Evolutionary conservation across 2,329 filamentous ascomycete species (phyloP).

Genomic region (Knufia petricola): DNA sequence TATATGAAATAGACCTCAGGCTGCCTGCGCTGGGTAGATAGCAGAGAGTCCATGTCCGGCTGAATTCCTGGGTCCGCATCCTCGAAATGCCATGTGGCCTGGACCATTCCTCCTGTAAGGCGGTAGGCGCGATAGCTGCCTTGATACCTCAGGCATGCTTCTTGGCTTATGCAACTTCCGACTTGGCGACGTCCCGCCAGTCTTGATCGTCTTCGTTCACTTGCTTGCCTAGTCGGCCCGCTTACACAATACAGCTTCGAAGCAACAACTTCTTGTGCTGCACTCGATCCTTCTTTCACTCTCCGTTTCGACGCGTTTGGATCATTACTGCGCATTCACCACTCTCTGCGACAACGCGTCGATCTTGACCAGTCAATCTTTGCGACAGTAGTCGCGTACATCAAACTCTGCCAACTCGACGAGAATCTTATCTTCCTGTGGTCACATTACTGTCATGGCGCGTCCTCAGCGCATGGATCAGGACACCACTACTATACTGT

Average conservation of each 20-base stretch:
- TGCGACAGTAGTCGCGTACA: too few relatives aligned
- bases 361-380: not conserved
- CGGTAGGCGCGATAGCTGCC: too few relatives aligned
- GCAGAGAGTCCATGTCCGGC: not conserved
- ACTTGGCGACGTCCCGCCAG: too few relatives aligned
- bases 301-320: too few relatives aligned
- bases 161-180: not conserved
- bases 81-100: conserved; percentile 7
- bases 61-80: not conserved
- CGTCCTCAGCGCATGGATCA: conserved; percentile 4
- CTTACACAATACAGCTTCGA: not conserved
- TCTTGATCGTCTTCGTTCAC: not conserved
- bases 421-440: not conserved
- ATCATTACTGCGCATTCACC: not conserved
- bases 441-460: conserved; percentile 6
- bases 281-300: too few relatives aligned
- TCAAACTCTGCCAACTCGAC: too few relatives aligned
- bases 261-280: not conserved
- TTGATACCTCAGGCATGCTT: not conserved
- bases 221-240: not conserved
- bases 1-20: conserved; percentile 2
- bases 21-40: conserved; percentile 2
- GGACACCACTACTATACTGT: conserved; percentile 4
- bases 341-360: not conserved
- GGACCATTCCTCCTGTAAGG: not conserved